These are phyloP conservation scores for Fomitopsis pulvina DNA, from an alignment of 768 basidiomycete genomes.

Conservation along the genomic window DNA sequence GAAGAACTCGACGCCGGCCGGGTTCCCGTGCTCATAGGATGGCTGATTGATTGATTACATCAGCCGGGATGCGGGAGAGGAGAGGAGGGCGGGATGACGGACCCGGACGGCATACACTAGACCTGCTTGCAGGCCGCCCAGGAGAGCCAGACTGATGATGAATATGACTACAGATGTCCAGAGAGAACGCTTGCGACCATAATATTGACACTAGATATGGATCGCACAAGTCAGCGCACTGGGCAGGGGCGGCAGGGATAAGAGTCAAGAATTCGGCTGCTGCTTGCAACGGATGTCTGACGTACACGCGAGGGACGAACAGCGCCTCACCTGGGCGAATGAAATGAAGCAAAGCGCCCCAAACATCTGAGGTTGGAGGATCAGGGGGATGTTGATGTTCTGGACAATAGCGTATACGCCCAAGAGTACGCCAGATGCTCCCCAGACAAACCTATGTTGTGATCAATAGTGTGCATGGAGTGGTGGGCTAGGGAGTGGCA, in stretches of 20 bases:
- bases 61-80: not conserved
- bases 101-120: slow-evolving; percentile 54
- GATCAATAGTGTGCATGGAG: not conserved
- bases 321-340: slow-evolving; percentile 51
- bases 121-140: slow-evolving; percentile 52
- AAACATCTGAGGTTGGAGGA: slow-evolving; percentile 62
- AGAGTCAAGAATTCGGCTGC: no score
- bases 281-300: no score
- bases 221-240: no score
- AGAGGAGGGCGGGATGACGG: slow-evolving; percentile 17
- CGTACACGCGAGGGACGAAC: no score
- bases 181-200: slow-evolving; percentile 39
- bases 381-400: slow-evolving; percentile 64
- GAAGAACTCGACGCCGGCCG: slow-evolving; percentile 42
- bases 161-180: slow-evolving; percentile 30
- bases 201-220: slow-evolving; percentile 65
- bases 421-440: slow-evolving; percentile 47
- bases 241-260: no score
- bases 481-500: not conserved
- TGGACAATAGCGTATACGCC: slow-evolving; percentile 66
- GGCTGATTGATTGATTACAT: slow-evolving; percentile 23
- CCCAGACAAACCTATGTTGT: slow-evolving; percentile 50
- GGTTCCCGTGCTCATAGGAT: slow-evolving; percentile 28
- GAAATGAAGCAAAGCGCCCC: slow-evolving; percentile 51
- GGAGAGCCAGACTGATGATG: slow-evolving; percentile 32